Conservation (phyloP, 1,139 yeast species). For the Diutina neorugosa region DNA sequence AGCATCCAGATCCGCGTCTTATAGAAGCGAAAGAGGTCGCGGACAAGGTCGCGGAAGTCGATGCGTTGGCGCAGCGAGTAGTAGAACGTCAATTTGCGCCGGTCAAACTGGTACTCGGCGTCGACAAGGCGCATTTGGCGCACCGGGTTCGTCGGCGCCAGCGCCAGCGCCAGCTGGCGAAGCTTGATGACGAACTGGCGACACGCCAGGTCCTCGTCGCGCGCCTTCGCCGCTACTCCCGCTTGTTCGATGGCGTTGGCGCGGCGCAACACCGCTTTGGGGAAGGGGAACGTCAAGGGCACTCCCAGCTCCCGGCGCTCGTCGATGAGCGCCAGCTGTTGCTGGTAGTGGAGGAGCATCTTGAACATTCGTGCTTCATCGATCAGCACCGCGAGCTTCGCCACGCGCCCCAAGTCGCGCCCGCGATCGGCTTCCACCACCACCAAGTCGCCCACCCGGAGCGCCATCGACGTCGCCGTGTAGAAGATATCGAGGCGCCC, state of each 20-base stretch:
- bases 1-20: constrained; percentile 9
- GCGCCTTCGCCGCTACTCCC: constrained; percentile 45
- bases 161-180: constrained; percentile 18
- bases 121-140: constrained; percentile 11
- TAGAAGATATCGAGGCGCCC: constrained; percentile 80
- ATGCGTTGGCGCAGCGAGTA: constrained; percentile 1
- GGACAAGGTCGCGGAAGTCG: constrained; percentile 5
- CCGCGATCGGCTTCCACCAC: constrained; percentile 98
- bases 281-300: constrained; percentile 38
- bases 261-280: constrained; percentile 66
- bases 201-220: constrained; percentile 67
- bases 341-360: constrained; percentile 43
- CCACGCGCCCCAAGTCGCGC: constrained; percentile 73
- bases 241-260: constrained; percentile 54
- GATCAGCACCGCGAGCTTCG: constrained; percentile 50
- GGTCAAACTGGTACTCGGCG: constrained; percentile 5
- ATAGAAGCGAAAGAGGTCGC: constrained; percentile 4
- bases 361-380: constrained; percentile 65
- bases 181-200: constrained; percentile 50
- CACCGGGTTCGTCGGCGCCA: constrained; percentile 5
- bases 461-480: constrained; percentile 31
- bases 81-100: constrained; percentile 4
- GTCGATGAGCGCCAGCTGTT: constrained; percentile 36
- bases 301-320: constrained; percentile 8
- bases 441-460: constrained; percentile 62